These are phyloP conservation scores for Kodamaea neixiangensis DNA, from an alignment of 805 yeast genomes.

Conservation along the genomic window DNA sequence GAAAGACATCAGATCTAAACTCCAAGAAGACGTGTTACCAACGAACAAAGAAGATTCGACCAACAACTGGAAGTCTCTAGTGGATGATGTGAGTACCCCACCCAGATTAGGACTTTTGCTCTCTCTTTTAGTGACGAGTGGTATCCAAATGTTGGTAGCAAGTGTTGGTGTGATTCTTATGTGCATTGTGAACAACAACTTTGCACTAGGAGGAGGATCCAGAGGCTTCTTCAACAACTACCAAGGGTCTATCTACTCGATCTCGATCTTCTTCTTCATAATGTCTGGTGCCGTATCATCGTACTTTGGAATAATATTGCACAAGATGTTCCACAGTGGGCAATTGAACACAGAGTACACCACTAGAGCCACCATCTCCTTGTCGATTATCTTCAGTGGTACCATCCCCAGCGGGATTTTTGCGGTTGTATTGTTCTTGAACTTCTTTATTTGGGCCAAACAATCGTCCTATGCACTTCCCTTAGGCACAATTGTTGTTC, in stretches of 20 bases:
- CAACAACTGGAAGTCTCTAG: slow-evolving; percentile 51
- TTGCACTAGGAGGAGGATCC: slow-evolving; percentile 33
- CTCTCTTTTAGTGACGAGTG: slow-evolving; percentile 65
- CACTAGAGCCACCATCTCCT: slow-evolving; percentile 13
- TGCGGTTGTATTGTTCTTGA: slow-evolving; percentile 53
- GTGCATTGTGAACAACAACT: slow-evolving; percentile 41
- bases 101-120: slow-evolving; percentile 53
- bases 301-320: slow-evolving; percentile 64
- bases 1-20: slow-evolving; percentile 43
- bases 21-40: slow-evolving; percentile 16
- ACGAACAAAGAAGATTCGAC: slow-evolving; percentile 9
- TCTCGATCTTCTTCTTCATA: slow-evolving; percentile 60
- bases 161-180: slow-evolving; percentile 59
- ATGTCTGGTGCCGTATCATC: slow-evolving; percentile 77
- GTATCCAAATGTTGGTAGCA: slow-evolving; percentile 71
- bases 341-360: slow-evolving; percentile 30
- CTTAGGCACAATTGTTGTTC: slow-evolving; percentile 66
- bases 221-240: slow-evolving; percentile 64
- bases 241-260: slow-evolving; percentile 65
- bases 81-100: slow-evolving; percentile 52
- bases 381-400: slow-evolving; percentile 37
- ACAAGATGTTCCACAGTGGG: slow-evolving; percentile 52
- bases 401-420: slow-evolving; percentile 50
- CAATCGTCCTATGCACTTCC: slow-evolving; percentile 78
- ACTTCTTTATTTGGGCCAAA: slow-evolving; percentile 72